Evolutionary conservation across 139 green algal species (phyloP), one percentile per base, ranked within the genome.

Genomic region (Ulvella scutata): DNA sequence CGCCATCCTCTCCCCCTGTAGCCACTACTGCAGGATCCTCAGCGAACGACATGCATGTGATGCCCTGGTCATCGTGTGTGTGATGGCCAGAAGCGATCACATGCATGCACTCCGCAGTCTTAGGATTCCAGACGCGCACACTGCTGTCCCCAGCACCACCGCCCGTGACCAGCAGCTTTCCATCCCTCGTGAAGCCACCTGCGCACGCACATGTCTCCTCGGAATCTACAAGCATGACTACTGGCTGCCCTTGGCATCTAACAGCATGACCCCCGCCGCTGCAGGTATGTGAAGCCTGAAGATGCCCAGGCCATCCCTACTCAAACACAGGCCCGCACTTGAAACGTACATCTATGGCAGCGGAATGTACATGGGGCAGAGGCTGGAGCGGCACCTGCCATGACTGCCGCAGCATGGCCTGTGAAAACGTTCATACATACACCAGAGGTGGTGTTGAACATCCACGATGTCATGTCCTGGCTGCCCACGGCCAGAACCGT

Each of bases 381-480:
- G 86, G 97, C 92, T 0, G 90, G 91, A 3, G 23, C 38, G 10
- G 95, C 40, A 67, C 51, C 51, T 67, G 51, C 51, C 51, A 67
- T 67, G 13, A 67, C 51, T n/a, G 3, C 85, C 40, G 2, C 88
- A 91, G 61, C 79, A 81, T 98, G 93, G 0, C 93, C 93, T 20
- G 81, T 81, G 60, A 98, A 94, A 43, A 96, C 87, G 79, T 95
- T 86, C 94, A 98, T 98, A 79, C 85, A 93, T 3, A 74, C 79
- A 2, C 89, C 94, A 17, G 76, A 88, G 31, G 82, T 62, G n/a
- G 90, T 92, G 59, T 93, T 89, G 93, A 92, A 98, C 92, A 98
- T 98, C 93, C 92, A 98, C 26, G 84, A 79, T 3, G 87, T 92
- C 81, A 92, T 96, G 83, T 99, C 94, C 33, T 96, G 90, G 2